phyloP scores from a whole-genome alignment of 1,139 yeast species.

The Yamadazyma kanchanaburiensis region DNA sequence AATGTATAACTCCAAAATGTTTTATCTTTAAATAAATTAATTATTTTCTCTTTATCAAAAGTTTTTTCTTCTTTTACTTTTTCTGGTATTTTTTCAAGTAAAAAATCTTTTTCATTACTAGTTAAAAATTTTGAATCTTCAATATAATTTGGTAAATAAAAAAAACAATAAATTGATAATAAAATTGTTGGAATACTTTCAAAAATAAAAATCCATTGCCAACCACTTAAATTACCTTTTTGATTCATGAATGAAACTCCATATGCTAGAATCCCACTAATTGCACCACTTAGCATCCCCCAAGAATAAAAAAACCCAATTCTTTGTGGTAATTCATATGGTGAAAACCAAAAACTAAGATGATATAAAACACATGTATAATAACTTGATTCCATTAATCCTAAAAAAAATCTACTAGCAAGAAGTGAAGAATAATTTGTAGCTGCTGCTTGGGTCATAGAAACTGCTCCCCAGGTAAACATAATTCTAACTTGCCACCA shows the following conservation, averaged over 20 bases:
- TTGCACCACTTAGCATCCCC: conserved; percentile 14
- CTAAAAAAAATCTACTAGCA: conserved; percentile 25
- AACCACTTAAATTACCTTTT: conserved; percentile 8
- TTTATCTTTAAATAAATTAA: conserved; percentile 12
- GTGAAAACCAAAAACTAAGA: conserved; percentile 13
- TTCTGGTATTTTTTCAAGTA: conserved; percentile 7
- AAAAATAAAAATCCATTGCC: conserved; percentile 14
- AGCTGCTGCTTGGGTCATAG: conserved; percentile 18
- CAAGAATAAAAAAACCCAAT: conserved; percentile 13
- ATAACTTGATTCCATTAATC: conserved; percentile 23
- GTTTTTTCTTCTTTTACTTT: conserved; percentile 6
- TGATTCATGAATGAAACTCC: conserved; percentile 10
- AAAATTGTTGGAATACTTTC: conserved; percentile 11
- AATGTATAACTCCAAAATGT: conserved; percentile 15
- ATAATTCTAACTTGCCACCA: conserved; percentile 9
- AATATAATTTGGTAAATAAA: conserved; percentile 12
- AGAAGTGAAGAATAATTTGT: conserved; percentile 20
- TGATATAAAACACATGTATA: conserved; percentile 19
- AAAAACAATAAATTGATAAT: conserved; percentile 3
- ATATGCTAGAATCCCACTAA: conserved; percentile 15
- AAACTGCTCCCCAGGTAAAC: conserved; percentile 15
- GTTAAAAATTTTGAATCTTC: conserved; percentile 12
- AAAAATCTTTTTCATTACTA: conserved; percentile 9
- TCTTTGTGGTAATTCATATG: conserved; percentile 14
- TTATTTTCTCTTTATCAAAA: conserved; percentile 11